phyloP scores from a whole-genome alignment of 352 stramenopile species.

The Globisporangium camurandrum region DNA sequence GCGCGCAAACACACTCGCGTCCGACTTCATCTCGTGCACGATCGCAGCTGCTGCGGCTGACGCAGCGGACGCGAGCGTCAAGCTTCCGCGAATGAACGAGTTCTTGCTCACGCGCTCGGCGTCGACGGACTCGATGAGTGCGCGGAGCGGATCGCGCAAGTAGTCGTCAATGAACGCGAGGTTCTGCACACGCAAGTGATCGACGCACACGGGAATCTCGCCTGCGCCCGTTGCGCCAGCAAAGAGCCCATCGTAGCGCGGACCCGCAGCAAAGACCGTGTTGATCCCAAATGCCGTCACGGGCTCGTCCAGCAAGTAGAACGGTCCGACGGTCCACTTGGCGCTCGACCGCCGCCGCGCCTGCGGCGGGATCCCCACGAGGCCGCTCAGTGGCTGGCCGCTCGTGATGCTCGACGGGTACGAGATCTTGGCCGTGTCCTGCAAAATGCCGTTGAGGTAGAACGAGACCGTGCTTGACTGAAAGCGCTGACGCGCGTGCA shows the following conservation, averaged over 20 bases:
- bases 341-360: slow-evolving; percentile 29
- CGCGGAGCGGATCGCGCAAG: slow-evolving; percentile 54
- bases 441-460: slow-evolving; percentile 54
- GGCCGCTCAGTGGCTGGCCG: slow-evolving; percentile 46
- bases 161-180: slow-evolving; percentile 53
- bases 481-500: slow-evolving; percentile 60
- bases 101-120: slow-evolving; percentile 40
- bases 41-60: slow-evolving; percentile 57
- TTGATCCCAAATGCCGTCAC: slow-evolving; percentile 43
- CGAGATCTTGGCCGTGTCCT: slow-evolving; percentile 64
- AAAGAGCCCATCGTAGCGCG: slow-evolving; percentile 51
- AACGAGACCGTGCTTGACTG: slow-evolving; percentile 55
- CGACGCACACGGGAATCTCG: slow-evolving; percentile 39
- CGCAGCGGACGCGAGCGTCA: slow-evolving; percentile 50
- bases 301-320: slow-evolving; percentile 60
- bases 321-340: slow-evolving; percentile 45
- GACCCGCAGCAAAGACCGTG: slow-evolving; percentile 42
- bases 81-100: slow-evolving; percentile 34
- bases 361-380: slow-evolving; percentile 54
- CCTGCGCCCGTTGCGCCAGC: slow-evolving; percentile 35
- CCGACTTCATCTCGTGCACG: slow-evolving; percentile 60
- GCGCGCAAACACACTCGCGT: slow-evolving; percentile 39
- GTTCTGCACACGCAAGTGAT: slow-evolving; percentile 39
- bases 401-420: slow-evolving; percentile 47
- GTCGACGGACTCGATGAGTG: slow-evolving; percentile 64